Evolutionary conservation across 345 rosid genomes (phyloP), one percentile per base, ranked within the genome.

Genomic region (Populus pruinosa): DNA sequence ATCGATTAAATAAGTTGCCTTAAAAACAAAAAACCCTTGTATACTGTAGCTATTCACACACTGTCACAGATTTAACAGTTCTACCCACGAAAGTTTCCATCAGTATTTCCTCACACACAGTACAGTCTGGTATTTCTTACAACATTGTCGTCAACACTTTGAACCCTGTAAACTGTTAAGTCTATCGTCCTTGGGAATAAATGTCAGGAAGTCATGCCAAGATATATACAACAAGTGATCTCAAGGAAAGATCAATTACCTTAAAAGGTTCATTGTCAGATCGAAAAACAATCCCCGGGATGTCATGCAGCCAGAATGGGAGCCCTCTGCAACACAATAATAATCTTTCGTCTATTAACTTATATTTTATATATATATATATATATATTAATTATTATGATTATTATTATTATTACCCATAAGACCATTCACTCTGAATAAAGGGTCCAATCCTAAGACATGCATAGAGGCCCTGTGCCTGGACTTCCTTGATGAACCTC

Each of bases 401-500:
- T 20, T 20, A 11, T 61, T n/a, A 2, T 61, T n/a, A 2, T 29
- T 66, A 2, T 38, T 87, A 95, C 98, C 99, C 99, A 38, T 93
- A 95, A 71, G 86, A 85, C 99, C 98, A 95, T 83, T 95, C 99
- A 23, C 87, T 84, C 79, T 93, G 93, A 72, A 95, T 78, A 82
- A 71, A 95, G 35, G 98, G 99, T 69, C 99, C 99, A 79, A 95
- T 95, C 75, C 98, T 89, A 31, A 95, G 90, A 75, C 91, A 85
- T 25, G 69, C 98, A 68, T 89, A 92, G 36, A 95, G 92, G 36
- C 97, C 96, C 76, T 92, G 97, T 4, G 94, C 91, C 80, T 86
- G 93, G 35, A 92, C 80, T 80, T 92, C 93, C 82, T 92, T 96
- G 4, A 96, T 80, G 86, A 96, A 96, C 64, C 83, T 84, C 18